A percentile compares a stretch with the other conserved stretches of the same genome.
phyloP scores from a whole-genome alignment of 192 early-diverging fungal genomes.

The Geranomyces michiganensis region DNA sequence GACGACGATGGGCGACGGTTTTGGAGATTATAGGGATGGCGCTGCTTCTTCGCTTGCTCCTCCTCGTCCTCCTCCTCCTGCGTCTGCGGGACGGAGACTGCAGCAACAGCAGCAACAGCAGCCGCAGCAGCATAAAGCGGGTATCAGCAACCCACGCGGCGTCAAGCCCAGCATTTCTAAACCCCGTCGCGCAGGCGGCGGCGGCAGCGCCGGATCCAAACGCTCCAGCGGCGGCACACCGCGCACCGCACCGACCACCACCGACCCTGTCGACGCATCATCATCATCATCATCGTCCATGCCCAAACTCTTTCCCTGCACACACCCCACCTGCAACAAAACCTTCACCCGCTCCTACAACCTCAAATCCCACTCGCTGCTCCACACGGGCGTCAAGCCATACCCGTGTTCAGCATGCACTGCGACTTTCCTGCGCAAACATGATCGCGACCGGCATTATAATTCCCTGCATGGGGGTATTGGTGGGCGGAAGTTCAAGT shows the following conservation, averaged over 20 bases:
- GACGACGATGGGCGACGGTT: too few species aligned
- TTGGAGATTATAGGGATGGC: too few species aligned
- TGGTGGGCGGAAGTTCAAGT: constrained; percentile 3
- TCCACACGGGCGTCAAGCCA: constrained; percentile 61
- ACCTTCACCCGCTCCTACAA: constrained; percentile 67
- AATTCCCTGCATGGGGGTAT: constrained; percentile 27
- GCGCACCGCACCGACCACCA: not conserved
- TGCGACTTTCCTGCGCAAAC: constrained; percentile 73
- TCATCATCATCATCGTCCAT: constrained; percentile 6
- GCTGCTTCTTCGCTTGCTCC: not conserved
- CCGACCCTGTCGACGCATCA: not conserved
- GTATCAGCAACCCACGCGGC: not conserved
- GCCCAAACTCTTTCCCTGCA: constrained; percentile 44
- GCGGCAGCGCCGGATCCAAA: too few species aligned
- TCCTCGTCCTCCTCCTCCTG: constrained; percentile 1
- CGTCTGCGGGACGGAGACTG: too few species aligned
- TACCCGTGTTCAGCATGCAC: constrained; percentile 66
- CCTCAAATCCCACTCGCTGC: constrained; percentile 66
- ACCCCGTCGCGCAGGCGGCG: not conserved
- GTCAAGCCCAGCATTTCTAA: not conserved
- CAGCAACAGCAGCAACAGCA: not conserved
- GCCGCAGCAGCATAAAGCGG: not conserved
- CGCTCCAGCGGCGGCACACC: not conserved
- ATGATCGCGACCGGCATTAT: constrained; percentile 69
- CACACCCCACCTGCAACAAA: constrained; percentile 61